A percentile compares a stretch with the other conserved stretches of the same genome.
Evolutionary conservation across 108 stramenopile species (phyloP).

Genomic region (Schizochytrium sp.): DNA sequence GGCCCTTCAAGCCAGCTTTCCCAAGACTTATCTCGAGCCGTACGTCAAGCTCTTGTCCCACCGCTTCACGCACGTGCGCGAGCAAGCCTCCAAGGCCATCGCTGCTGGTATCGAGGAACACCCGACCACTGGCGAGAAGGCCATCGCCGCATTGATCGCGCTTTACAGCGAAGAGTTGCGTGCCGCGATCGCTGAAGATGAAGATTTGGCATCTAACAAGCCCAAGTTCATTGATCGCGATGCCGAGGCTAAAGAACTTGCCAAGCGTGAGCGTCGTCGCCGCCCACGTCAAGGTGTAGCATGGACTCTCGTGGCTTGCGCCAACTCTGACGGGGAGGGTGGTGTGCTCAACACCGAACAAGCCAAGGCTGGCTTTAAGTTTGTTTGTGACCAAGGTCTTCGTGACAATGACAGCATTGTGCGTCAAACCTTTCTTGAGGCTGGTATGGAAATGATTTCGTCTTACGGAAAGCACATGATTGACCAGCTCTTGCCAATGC

Average conservation of each 20-base stretch:
- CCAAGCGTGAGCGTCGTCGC: not conserved
- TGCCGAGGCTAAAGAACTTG: constrained; percentile 16
- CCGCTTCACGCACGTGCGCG: constrained; percentile 20
- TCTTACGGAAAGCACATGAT: constrained; percentile 57
- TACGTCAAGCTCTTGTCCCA: constrained; percentile 9
- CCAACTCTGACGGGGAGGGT: constrained; percentile 43
- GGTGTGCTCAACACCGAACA: constrained; percentile 10
- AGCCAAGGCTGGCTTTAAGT: not conserved
- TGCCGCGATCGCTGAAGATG: not conserved
- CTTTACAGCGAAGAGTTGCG: not conserved
- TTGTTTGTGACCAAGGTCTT: constrained; percentile 20
- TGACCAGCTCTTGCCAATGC: constrained; percentile 19
- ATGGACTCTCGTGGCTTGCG: constrained; percentile 6
- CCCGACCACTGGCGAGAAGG: not conserved
- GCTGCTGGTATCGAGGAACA: constrained; percentile 55
- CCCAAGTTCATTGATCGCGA: constrained; percentile 55
- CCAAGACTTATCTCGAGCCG: not conserved
- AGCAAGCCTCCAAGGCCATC: not conserved
- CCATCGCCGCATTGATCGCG: not conserved
- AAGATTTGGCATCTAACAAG: constrained; percentile 21
- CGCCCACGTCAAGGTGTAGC: constrained; percentile 46
- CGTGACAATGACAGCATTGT: constrained; percentile 23
- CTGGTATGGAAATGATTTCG: constrained; percentile 19
- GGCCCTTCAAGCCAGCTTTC: constrained; percentile 9
- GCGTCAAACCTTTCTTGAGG: constrained; percentile 47